Evolutionary conservation across 2,329 filamentous ascomycete species (phyloP).

Genomic region (Decorospora gaudefroyi): DNA sequence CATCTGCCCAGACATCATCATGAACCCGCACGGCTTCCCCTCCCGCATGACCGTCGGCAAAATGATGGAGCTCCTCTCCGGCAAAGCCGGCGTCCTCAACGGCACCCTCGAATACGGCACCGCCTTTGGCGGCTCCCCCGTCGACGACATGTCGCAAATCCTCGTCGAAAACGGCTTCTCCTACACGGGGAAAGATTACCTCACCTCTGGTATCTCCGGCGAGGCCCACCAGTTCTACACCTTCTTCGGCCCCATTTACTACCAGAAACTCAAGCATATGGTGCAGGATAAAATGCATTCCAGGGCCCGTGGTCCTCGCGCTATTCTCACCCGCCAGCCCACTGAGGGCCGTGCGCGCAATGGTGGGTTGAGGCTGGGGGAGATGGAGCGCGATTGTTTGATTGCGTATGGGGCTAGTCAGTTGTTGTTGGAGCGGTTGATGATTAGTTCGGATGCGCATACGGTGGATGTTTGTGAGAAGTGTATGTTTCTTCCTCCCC

Average conservation of each 20-base stretch:
- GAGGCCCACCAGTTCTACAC: slow-evolving; percentile 94
- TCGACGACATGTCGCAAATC: slow-evolving; percentile 86
- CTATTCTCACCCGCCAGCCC: slow-evolving; percentile 90
- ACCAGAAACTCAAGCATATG: slow-evolving; percentile 99
- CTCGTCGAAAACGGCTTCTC: slow-evolving; percentile 88
- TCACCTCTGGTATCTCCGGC: slow-evolving; percentile 93
- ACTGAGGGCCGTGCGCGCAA: slow-evolving; percentile 93
- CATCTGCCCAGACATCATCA: slow-evolving; percentile 97
- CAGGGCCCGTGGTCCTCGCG: slow-evolving; percentile 83
- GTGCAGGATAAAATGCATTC: slow-evolving; percentile 99
- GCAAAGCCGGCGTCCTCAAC: slow-evolving; percentile 86
- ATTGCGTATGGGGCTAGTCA: slow-evolving; percentile 97
- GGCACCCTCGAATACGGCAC: slow-evolving; percentile 90
- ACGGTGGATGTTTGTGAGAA: slow-evolving; percentile 91
- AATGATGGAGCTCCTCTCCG: slow-evolving; percentile 90
- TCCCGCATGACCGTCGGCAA: slow-evolving; percentile 99
- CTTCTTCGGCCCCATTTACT: slow-evolving; percentile 98
- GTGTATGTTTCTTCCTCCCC: slow-evolving; percentile 54
- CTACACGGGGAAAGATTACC: slow-evolving; percentile 96
- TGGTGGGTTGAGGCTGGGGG: slow-evolving; percentile 88
- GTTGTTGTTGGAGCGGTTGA: slow-evolving; percentile 86
- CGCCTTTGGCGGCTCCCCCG: slow-evolving; percentile 79
- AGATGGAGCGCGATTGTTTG: slow-evolving; percentile 98
- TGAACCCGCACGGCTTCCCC: slow-evolving; percentile 99
- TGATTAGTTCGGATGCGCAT: slow-evolving; percentile 91